These are phyloP conservation scores for Silene conica DNA, from an alignment of 148 eudicot species.

Conservation along the genomic window DNA sequence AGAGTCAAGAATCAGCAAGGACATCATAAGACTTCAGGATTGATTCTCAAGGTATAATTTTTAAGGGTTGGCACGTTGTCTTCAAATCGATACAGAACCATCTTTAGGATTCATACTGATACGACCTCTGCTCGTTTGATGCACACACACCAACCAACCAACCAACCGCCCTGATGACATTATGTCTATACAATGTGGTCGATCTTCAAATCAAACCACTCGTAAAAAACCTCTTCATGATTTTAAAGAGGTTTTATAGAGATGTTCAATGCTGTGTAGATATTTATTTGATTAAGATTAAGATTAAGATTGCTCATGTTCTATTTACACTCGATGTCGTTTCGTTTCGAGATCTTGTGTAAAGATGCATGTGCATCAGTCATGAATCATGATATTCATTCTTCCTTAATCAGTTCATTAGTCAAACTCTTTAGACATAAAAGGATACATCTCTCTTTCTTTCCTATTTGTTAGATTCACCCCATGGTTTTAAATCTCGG, in stretches of 20 bases:
- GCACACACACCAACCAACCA: no score
- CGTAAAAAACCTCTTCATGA: background rate
- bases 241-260: constrained; percentile 12
- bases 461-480: no score
- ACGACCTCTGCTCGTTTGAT: constrained; percentile 7
- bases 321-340: background rate
- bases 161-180: background rate
- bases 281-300: constrained; percentile 5
- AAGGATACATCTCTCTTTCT: no score
- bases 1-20: constrained; percentile 25
- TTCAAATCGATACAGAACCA: background rate
- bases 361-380: constrained; percentile 4
- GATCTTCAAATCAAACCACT: background rate
- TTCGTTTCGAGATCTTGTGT: constrained; percentile 1
- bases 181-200: constrained; percentile 5
- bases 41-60: background rate
- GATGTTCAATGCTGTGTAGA: constrained; percentile 20
- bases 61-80: background rate
- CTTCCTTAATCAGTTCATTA: background rate
- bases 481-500: no score
- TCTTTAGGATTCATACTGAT: background rate
- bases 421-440: no score
- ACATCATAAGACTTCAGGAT: constrained; percentile 18
- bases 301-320: constrained; percentile 3
- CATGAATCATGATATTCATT: constrained; percentile 1